Evolutionary conservation across 2,329 filamentous ascomycete genomes (phyloP).

Genomic region (Hypoxylon sp.): DNA sequence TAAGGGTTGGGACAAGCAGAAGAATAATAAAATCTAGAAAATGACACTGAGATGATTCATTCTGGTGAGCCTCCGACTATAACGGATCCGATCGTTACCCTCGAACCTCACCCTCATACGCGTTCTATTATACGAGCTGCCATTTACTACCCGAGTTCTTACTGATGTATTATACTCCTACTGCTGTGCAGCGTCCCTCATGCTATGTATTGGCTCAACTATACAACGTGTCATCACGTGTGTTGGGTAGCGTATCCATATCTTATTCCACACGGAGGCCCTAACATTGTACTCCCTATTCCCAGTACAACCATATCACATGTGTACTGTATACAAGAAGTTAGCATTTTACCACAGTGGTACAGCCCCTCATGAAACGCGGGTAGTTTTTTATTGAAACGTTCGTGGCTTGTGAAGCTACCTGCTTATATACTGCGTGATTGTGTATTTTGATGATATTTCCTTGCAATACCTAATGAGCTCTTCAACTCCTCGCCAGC

Average conservation of each 20-base stretch:
- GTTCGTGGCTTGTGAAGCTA: not conserved
- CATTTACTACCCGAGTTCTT: not conserved
- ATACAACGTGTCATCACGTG: not conserved
- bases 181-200: not conserved
- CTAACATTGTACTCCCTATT: not conserved
- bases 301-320: not conserved
- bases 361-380: not conserved
- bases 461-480: not conserved
- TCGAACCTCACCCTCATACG: not conserved
- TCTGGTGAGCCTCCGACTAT: not conserved
- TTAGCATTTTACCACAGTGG: not conserved
- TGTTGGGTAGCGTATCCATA: not conserved
- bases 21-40: not conserved
- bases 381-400: not conserved
- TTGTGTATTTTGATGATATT: not conserved
- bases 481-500: not conserved
- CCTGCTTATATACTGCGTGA: not conserved
- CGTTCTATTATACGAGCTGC: not conserved
- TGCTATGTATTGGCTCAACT: not conserved
- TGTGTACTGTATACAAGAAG: not conserved
- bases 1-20: not conserved
- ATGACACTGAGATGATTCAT: not conserved
- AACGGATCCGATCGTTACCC: not conserved
- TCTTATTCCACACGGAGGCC: not conserved
- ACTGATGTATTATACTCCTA: not conserved